These are phyloP conservation scores for Paraphoma chrysanthemicola DNA, from an alignment of 2,329 filamentous ascomycete species.

Conservation along the genomic window DNA sequence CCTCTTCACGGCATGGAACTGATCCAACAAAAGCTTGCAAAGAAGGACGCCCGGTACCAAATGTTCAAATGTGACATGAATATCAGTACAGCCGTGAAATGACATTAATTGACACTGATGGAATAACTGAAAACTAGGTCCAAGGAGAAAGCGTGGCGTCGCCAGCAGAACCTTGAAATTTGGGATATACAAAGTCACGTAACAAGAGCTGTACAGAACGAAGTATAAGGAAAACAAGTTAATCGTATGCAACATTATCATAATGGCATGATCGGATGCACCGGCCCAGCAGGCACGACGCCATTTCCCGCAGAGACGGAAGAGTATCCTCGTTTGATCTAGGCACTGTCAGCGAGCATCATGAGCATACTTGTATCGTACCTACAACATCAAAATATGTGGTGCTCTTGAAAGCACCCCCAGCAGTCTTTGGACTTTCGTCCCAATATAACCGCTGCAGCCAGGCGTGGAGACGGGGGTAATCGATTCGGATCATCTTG, in stretches of 20 bases:
- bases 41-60: no score
- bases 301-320: slow-evolving; percentile 30
- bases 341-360: slow-evolving; percentile 3
- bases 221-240: neutral
- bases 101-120: no score
- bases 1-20: no score
- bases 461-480: slow-evolving; percentile 81
- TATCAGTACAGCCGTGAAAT: no score
- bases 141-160: no score
- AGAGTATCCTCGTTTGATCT: slow-evolving; percentile 42
- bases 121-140: no score
- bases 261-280: slow-evolving; percentile 28
- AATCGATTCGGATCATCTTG: slow-evolving; percentile 82
- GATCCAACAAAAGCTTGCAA: no score
- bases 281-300: slow-evolving; percentile 27
- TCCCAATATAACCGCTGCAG: slow-evolving; percentile 86
- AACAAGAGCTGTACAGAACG: no score
- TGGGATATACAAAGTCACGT: no score
- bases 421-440: slow-evolving; percentile 31
- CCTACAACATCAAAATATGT: slow-evolving; percentile 37
- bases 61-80: no score
- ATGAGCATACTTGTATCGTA: slow-evolving; percentile 3
- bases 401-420: slow-evolving; percentile 38
- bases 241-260: neutral
- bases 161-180: no score